Conservation (phyloP, 208 protist species). For the Trypanosoma avium region DNA sequence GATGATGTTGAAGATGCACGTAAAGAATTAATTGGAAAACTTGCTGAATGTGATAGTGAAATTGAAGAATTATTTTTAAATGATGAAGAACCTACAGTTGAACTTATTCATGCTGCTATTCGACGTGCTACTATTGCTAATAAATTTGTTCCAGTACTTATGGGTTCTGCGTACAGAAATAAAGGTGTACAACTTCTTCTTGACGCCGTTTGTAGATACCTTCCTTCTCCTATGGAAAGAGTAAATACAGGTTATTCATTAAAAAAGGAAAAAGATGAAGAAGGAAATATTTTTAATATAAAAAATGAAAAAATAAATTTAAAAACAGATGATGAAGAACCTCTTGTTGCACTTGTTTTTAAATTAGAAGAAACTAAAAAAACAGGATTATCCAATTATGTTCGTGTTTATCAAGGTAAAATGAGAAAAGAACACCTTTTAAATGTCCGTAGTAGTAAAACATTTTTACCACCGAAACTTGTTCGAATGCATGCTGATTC, state of each 20-base stretch:
- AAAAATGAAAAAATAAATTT: conserved; percentile 84
- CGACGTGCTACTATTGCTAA: conserved; percentile 91
- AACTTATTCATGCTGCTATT: conserved; percentile 92
- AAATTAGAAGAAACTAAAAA: conserved; percentile 97
- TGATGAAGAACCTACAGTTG: conserved; percentile 88
- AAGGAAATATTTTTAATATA: conserved; percentile 66
- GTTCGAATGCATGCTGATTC: conserved; percentile 98
- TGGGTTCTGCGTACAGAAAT: conserved; percentile 98
- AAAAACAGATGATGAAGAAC: conserved; percentile 88
- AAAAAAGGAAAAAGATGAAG: conserved; percentile 88
- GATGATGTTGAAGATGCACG: conserved; percentile 75
- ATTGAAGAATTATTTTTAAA: conserved; percentile 95
- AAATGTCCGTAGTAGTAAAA: conserved; percentile 87
- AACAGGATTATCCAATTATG: conserved; percentile 98
- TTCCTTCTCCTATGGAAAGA: conserved; percentile 95
- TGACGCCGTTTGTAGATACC: conserved; percentile 95
- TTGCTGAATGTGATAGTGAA: conserved; percentile 96
- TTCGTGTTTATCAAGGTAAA: conserved; percentile 98
- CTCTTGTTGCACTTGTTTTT: conserved; percentile 97
- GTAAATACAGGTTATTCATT: conserved; percentile 75
- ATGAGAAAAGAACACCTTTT: conserved; percentile 90
- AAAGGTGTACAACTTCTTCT: conserved; percentile 98
- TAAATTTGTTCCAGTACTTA: conserved; percentile 96
- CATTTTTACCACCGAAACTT: conserved; percentile 94
- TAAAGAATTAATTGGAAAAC: conserved; percentile 89